These are phyloP conservation scores for Xylaria sp. DNA, from an alignment of 2,329 filamentous ascomycete genomes.

Conservation along the genomic window DNA sequence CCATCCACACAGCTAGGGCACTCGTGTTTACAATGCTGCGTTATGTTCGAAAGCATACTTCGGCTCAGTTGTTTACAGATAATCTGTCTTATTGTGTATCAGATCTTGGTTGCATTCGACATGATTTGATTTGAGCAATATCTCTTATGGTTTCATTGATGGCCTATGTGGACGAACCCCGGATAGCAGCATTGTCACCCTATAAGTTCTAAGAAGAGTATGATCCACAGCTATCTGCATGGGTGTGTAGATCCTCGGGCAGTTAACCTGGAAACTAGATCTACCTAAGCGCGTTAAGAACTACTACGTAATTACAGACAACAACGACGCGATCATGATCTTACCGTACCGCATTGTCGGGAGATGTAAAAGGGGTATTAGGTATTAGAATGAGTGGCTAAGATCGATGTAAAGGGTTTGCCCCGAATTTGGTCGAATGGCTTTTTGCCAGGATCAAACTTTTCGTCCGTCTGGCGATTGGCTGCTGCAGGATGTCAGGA, in stretches of 20 bases:
- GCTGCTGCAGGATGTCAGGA: constrained; percentile 6
- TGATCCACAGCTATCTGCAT: neutral
- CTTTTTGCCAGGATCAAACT: constrained; percentile 2
- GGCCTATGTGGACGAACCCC: neutral
- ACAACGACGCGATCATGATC: neutral
- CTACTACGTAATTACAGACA: no score
- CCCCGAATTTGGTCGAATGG: no score
- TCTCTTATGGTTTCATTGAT: neutral
- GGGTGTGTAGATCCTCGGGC: neutral
- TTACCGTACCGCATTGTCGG: constrained; percentile 4
- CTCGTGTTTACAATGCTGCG: neutral
- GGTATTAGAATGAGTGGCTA: neutral
- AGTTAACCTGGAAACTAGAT: neutral
- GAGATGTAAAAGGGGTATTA: neutral
- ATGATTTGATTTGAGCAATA: neutral
- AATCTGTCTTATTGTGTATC: neutral
- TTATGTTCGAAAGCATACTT: neutral
- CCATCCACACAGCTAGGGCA: neutral
- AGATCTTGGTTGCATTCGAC: neutral
- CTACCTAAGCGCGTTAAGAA: neutral
- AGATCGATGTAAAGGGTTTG: constrained; percentile 10
- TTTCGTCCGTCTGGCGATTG: constrained; percentile 17
- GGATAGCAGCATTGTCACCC: neutral
- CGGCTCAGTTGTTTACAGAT: neutral
- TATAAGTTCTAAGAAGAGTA: neutral